Evolutionary conservation across 305 asterid genomes (phyloP), one percentile per base, ranked within the genome.

Genomic region (Petunia hybrid): DNA sequence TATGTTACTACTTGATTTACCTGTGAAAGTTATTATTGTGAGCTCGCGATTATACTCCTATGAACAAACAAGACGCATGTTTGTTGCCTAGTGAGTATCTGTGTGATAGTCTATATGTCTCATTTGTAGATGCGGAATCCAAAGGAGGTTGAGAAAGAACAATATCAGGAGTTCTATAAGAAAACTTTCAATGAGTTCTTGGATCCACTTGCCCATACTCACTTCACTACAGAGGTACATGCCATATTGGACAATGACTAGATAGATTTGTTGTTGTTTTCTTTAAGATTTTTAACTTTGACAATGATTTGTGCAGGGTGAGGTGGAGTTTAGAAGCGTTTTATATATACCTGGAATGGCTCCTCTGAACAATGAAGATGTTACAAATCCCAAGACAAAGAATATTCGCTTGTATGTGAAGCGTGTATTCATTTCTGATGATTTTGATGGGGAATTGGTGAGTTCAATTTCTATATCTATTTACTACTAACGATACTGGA

Each of bases 331-430:
- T 77, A 91, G 97, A 87, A 91, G 99, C 84, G 93, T 95, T 71
- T 92, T 94, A 38, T 95, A 94, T 63, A 90, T 94, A 78, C 98
- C 99, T 86, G 99, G 99, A 57, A 95, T 95, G 99, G 96, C 97
- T 57, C 99, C 98, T 79, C 92, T 95, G 71, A 95, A 89, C 85
- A 95, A 95, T 59, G 98, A 95, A 88, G 99, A 95, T 6, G 97
- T 94, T 53, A 78, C 91, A 85, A 95, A 92, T 84, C 92, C 97
- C 68, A 95, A 95, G 90, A 94, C 99, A 7, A 95, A 95, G 85
- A 95, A 95, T 81, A 94, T 95, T 22, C 96, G 98, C 70, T 85
- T 95, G 60, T 91, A 92, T 82, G 99, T 94, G 85, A 94, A 95
- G 75, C 95, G 99, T 69, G 99, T 95, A 8, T 95, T 95, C 84